Evolutionary conservation across 345 rosid species (phyloP).

Genomic region (Ailanthus altissimus): DNA sequence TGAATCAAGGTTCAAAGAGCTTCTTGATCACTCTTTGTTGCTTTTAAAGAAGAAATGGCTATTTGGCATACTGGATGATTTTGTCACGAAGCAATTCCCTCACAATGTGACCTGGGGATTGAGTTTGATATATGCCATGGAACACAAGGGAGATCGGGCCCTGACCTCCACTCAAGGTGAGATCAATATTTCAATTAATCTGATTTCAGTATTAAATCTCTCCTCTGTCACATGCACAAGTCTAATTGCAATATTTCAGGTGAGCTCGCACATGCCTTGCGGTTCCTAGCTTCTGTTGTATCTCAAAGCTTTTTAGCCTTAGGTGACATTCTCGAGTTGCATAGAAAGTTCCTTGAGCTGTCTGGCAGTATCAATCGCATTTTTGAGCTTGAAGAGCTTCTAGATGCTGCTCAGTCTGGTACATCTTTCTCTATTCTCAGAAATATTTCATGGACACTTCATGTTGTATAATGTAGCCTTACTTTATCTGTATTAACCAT

Average conservation of each 20-base stretch:
- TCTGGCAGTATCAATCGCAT: constrained; percentile 88
- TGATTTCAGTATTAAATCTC: constrained; percentile 8
- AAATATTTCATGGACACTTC: neutral
- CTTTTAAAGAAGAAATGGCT: constrained; percentile 90
- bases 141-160: constrained; percentile 91
- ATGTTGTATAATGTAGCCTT: neutral
- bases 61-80: constrained; percentile 87
- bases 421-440: constrained; percentile 20
- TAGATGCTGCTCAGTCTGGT: constrained; percentile 88
- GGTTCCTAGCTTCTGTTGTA: constrained; percentile 94
- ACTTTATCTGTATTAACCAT: neutral
- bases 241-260: constrained; percentile 48
- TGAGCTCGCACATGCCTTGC: constrained; percentile 91
- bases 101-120: constrained; percentile 97
- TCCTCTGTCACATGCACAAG: neutral
- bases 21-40: constrained; percentile 77
- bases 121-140: constrained; percentile 91
- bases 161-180: constrained; percentile 83
- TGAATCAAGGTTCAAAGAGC: constrained; percentile 80
- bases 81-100: constrained; percentile 97
- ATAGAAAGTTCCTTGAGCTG: constrained; percentile 88
- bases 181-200: constrained; percentile 5
- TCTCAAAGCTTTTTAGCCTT: constrained; percentile 99
- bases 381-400: constrained; percentile 95
- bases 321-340: constrained; percentile 93